These are phyloP conservation scores for Ballota nigra DNA, from an alignment of 257 asterid species.

Conservation along the genomic window DNA sequence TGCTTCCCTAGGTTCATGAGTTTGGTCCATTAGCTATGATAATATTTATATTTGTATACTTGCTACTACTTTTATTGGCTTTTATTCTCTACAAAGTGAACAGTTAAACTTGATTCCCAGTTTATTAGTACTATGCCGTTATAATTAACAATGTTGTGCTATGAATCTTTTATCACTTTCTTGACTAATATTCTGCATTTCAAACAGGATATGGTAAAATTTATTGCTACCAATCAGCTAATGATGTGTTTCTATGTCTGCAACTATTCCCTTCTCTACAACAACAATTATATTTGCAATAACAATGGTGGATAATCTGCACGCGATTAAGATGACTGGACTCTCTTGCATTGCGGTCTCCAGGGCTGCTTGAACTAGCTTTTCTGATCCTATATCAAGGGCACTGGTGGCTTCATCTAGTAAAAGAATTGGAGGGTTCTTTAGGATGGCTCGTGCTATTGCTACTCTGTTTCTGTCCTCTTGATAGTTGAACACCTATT, in stretches of 20 bases:
- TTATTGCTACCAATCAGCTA: too few relatives aligned
- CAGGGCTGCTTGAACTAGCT: too few relatives aligned
- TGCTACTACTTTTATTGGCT: conserved; percentile 31
- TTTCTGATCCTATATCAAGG: conserved; percentile 81
- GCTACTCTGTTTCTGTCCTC: too few relatives aligned
- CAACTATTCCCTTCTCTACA: conserved; percentile 61
- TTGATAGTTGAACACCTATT: too few relatives aligned
- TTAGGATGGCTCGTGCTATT: too few relatives aligned
- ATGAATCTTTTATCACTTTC: conserved; percentile 46
- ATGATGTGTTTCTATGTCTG: conserved; percentile 66
- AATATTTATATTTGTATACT: conserved; percentile 32
- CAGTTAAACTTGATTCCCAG: conserved; percentile 1
- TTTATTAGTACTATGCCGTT: background rate
- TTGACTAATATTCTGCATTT: conserved; percentile 59
- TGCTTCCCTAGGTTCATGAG: conserved; percentile 33
- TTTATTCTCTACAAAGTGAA: conserved; percentile 36
- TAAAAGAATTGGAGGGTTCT: conserved; percentile 77
- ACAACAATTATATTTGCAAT: conserved; percentile 67
- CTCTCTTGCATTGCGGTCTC: conserved; percentile 82
- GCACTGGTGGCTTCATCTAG: conserved; percentile 94
- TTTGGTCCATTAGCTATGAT: conserved; percentile 32
- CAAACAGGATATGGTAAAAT: conserved; percentile 51
- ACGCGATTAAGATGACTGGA: conserved; percentile 77
- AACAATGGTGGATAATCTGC: conserved; percentile 70
- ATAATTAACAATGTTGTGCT: background rate